These are phyloP conservation scores for Boletellus emodensis DNA, from an alignment of 768 basidiomycete genomes.

Conservation along the genomic window DNA sequence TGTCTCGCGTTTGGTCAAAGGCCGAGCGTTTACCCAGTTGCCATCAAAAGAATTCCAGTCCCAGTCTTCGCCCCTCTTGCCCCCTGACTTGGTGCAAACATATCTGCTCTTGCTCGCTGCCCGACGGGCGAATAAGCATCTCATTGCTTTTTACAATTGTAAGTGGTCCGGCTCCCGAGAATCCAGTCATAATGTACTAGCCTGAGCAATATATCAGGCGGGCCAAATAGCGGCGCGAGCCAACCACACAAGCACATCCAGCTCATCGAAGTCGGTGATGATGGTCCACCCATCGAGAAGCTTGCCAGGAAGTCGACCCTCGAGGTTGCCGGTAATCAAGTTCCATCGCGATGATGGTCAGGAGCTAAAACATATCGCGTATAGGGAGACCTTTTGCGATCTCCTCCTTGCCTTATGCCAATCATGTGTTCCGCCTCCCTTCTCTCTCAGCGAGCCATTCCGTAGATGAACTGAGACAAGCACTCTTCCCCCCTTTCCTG, in stretches of 20 bases:
- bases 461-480: constrained; percentile 44
- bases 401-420: constrained; percentile 69
- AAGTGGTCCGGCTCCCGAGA: constrained; percentile 17
- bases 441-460: constrained; percentile 17
- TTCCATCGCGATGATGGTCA: background rate
- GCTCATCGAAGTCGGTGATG: constrained; percentile 61
- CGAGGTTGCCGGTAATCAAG: constrained; percentile 36
- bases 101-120: constrained; percentile 75
- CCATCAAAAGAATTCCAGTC: constrained; percentile 57
- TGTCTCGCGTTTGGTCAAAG: constrained; percentile 4
- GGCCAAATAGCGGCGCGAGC: constrained; percentile 78
- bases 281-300: constrained; percentile 74
- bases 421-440: constrained; percentile 59
- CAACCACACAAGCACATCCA: constrained; percentile 93
- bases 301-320: constrained; percentile 56
- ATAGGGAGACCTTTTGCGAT: constrained; percentile 74
- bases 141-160: constrained; percentile 93
- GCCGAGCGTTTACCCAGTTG: background rate
- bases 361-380: constrained; percentile 1
- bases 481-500: constrained; percentile 60
- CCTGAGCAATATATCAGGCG: constrained; percentile 44
- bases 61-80: constrained; percentile 77
- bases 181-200: background rate
- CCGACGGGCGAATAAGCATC: constrained; percentile 49
- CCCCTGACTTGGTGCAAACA: constrained; percentile 71